Percentiles rank a stretch among this genome's conserved stretches.
Conservation (phyloP, 176 grass and related monocot species). For the Musa itinerans region DNA sequence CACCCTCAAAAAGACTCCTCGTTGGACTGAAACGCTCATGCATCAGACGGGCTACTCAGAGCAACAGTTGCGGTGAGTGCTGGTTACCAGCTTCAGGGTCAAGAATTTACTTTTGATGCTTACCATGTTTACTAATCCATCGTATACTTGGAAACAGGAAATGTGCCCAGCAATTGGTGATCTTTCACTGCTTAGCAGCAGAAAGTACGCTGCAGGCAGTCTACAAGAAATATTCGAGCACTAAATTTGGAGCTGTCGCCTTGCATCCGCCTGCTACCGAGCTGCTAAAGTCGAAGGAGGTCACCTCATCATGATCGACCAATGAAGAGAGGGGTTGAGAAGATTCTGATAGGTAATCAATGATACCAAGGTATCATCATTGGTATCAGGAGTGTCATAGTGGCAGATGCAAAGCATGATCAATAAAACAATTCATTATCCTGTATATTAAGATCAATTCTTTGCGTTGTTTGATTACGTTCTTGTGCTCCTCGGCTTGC, state of each 20-base stretch:
- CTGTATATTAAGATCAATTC: no score
- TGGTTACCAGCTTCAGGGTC: not conserved
- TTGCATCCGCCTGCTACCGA: constrained; percentile 22
- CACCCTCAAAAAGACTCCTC: constrained; percentile 26
- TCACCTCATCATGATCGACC: no score
- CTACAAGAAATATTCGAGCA: constrained; percentile 39
- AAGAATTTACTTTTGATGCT: not conserved
- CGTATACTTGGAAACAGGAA: constrained; percentile 18
- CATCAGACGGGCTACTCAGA: constrained; percentile 36
- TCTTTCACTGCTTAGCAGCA: constrained; percentile 21
- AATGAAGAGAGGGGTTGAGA: no score
- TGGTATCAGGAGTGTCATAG: no score
- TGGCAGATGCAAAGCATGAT: no score
- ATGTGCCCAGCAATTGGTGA: constrained; percentile 34
- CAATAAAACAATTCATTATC: no score
- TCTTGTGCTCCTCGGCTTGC: no score
- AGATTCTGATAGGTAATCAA: no score
- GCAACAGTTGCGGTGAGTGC: constrained; percentile 33
- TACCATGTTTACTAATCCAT: not conserved
- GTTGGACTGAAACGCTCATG: constrained; percentile 34
- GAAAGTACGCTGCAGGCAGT: constrained; percentile 37
- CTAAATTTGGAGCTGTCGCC: constrained; percentile 31
- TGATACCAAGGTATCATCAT: no score
- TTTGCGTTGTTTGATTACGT: no score
- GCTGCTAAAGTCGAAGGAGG: not conserved